These are phyloP conservation scores for Panaeolus papilionaceus DNA, from an alignment of 768 basidiomycete species.

Conservation along the genomic window DNA sequence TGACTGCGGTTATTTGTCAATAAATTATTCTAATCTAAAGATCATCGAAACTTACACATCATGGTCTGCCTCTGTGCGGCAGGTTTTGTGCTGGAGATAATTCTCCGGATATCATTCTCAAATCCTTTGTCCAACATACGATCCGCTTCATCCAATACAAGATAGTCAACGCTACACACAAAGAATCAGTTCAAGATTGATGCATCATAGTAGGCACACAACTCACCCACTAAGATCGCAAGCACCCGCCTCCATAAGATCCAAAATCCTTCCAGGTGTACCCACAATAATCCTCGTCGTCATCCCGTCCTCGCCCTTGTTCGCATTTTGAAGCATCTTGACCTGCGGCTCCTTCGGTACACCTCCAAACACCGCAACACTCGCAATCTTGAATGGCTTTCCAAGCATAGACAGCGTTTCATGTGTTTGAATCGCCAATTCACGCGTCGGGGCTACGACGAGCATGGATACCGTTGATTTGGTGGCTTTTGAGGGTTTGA, in stretches of 20 bases:
- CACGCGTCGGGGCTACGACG: conserved; percentile 93
- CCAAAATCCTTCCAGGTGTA: conserved; percentile 92
- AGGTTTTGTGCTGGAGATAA: conserved; percentile 79
- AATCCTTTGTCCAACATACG: conserved; percentile 98
- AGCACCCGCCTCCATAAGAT: conserved; percentile 86
- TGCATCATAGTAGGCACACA: conserved; percentile 4
- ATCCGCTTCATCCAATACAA: conserved; percentile 97
- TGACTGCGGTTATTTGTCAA: conserved; percentile 60
- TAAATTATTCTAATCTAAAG: conserved; percentile 14
- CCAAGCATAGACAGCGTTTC: conserved; percentile 80
- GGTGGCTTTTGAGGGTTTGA: conserved; percentile 35
- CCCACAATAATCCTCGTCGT: conserved; percentile 86
- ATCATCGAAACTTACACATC: conserved; percentile 76
- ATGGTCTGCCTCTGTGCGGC: conserved; percentile 82
- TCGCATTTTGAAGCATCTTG: conserved; percentile 62
- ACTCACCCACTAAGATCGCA: conserved; percentile 82
- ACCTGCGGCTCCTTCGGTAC: conserved; percentile 89
- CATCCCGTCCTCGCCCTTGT: conserved; percentile 53
- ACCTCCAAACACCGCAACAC: conserved; percentile 95
- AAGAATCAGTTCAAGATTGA: conserved; percentile 17
- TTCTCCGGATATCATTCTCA: conserved; percentile 94
- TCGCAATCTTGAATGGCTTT: conserved; percentile 73
- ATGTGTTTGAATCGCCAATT: conserved; percentile 95
- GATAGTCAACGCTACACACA: conserved; percentile 73
- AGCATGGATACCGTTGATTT: conserved; percentile 62